phyloP scores from a whole-genome alignment of 768 basidiomycete genomes.

The Termitomyces heimii region DNA sequence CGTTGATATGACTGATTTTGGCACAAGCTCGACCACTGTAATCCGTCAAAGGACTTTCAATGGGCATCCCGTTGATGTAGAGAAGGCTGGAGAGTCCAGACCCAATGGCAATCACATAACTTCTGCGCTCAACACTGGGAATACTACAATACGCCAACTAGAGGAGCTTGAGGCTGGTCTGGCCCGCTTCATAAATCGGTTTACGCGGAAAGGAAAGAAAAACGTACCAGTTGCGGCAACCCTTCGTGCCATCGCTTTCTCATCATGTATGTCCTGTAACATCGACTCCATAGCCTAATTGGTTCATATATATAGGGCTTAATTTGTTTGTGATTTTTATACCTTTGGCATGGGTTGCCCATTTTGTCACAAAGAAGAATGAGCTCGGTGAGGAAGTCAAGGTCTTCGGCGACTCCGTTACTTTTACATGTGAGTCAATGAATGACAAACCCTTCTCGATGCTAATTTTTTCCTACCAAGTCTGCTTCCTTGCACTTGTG shows the following conservation, averaged over 20 bases:
- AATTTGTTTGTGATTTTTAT: conserved; percentile 53
- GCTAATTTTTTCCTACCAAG: conserved; percentile 21
- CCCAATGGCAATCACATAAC: neutral
- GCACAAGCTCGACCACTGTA: neutral
- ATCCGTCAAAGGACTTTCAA: conserved; percentile 10
- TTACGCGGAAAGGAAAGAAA: conserved; percentile 39
- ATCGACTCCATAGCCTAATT: neutral
- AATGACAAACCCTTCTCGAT: neutral
- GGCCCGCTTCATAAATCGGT: conserved; percentile 35
- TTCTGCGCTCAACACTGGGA: neutral
- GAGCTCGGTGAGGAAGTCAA: conserved; percentile 4
- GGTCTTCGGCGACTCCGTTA: conserved; percentile 27
- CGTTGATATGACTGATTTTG: neutral
- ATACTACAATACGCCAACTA: neutral
- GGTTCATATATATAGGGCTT: conserved; percentile 33
- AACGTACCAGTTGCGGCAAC: conserved; percentile 38
- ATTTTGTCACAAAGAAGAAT: conserved; percentile 27
- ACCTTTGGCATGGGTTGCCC: conserved; percentile 56
- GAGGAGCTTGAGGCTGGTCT: conserved; percentile 15
- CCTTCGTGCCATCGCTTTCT: conserved; percentile 38
- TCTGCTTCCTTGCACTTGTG: conserved; percentile 61
- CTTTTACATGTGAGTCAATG: conserved; percentile 29
- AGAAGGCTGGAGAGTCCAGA: conserved; percentile 1
- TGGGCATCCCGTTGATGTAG: conserved; percentile 8
- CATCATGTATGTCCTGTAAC: conserved; percentile 37